These are phyloP conservation scores for Moelleriella libera DNA, from an alignment of 2,329 filamentous ascomycete species.

Conservation along the genomic window DNA sequence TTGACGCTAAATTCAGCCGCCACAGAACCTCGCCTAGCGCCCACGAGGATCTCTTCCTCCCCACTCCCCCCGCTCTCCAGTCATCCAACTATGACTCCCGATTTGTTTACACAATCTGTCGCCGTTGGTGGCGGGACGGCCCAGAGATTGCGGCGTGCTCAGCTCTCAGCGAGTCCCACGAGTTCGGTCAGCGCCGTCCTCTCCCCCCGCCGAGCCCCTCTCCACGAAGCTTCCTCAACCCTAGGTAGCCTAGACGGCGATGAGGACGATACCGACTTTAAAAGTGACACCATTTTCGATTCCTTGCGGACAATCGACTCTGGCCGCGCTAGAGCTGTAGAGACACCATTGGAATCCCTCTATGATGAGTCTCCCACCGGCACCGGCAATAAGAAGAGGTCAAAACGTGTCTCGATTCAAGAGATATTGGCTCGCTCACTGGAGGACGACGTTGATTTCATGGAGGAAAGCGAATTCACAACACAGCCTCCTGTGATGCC, in stretches of 20 bases:
- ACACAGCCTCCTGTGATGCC: slow-evolving; percentile 20
- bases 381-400: slow-evolving; percentile 35
- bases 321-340: slow-evolving; percentile 48
- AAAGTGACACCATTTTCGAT: slow-evolving; percentile 65
- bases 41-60: slow-evolving; percentile 35
- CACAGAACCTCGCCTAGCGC: slow-evolving; percentile 12
- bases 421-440: slow-evolving; percentile 41
- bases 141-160: slow-evolving; percentile 22
- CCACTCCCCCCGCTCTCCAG: slow-evolving; percentile 40
- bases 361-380: slow-evolving; percentile 65
- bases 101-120: slow-evolving; percentile 32
- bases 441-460: slow-evolving; percentile 41
- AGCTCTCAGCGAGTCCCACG: slow-evolving; percentile 26
- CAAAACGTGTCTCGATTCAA: slow-evolving; percentile 43
- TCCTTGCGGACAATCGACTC: slow-evolving; percentile 60
- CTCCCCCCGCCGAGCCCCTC: slow-evolving; percentile 19
- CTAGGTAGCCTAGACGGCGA: slow-evolving; percentile 59
- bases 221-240: slow-evolving; percentile 34
- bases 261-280: slow-evolving; percentile 66
- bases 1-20: slow-evolving; percentile 6
- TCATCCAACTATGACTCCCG: slow-evolving; percentile 37
- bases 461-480: slow-evolving; percentile 40
- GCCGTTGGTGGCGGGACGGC: slow-evolving; percentile 23
- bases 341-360: slow-evolving; percentile 64
- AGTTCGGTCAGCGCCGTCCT: slow-evolving; percentile 24